phyloP scores from a whole-genome alignment of 2,329 filamentous ascomycete species.

The Stachybotrys chartarum region DNA sequence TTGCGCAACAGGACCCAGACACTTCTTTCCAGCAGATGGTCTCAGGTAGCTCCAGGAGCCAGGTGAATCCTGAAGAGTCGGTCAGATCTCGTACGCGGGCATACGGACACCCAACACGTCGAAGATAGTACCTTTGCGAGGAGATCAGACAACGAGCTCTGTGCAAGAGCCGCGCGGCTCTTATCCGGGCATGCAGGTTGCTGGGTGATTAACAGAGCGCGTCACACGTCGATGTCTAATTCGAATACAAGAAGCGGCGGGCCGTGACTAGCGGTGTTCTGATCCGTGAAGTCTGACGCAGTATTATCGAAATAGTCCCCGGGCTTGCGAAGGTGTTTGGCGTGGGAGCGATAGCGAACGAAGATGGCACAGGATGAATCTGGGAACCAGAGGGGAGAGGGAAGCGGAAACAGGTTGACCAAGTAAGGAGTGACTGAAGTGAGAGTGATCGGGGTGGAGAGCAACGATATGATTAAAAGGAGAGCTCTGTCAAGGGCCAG shows the following conservation, averaged over 20 bases:
- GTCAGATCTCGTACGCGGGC: constrained; percentile 7
- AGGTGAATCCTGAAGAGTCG: constrained; percentile 10
- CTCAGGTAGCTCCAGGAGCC: constrained; percentile 7
- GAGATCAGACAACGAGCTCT: constrained; percentile 18
- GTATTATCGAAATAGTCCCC: no score
- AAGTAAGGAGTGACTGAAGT: constrained; percentile 33
- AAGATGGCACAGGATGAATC: constrained; percentile 7
- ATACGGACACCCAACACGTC: no score
- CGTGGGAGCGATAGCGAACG: neutral
- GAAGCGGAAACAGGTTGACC: constrained; percentile 13
- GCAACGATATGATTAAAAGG: constrained; percentile 30
- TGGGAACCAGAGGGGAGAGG: neutral
- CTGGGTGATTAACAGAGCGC: constrained; percentile 7
- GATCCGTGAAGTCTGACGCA: no score
- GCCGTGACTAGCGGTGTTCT: neutral
- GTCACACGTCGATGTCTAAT: constrained; percentile 3
- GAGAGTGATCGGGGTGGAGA: constrained; percentile 30
- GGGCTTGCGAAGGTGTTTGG: neutral
- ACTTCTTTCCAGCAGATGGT: constrained; percentile 10
- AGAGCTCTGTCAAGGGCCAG: constrained; percentile 21
- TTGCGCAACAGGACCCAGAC: constrained; percentile 7
- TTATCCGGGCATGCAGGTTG: constrained; percentile 28
- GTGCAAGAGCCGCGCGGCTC: constrained; percentile 23
- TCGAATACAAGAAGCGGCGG: neutral
- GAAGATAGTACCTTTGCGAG: constrained; percentile 4